Base-by-base conservation (phyloP, 1,284 basidiomycete genomes). In the Ceratobasidium papillatum region DNA sequence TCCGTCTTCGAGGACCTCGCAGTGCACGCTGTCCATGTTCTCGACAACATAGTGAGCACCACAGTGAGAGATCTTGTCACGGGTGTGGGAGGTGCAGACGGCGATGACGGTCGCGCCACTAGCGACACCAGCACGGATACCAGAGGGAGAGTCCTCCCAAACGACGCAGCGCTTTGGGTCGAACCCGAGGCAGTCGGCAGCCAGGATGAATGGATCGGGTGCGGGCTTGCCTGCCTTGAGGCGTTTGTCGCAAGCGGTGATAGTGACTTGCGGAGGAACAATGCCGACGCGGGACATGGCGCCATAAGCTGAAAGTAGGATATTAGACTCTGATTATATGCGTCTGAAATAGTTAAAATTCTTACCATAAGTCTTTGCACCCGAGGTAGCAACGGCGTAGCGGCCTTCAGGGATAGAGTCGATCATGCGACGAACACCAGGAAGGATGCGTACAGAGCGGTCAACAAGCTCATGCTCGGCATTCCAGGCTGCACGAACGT, bases 311-410 rank as follows among this genome's bases (percentile, higher is more conserved):
- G 65, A 22, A 76, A 73, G 77, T 62, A 68, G 45, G 36, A 11
- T 9, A 72, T 56, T 59, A 74, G 77, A 51, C 75, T 73, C 68
- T 49, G 30, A 22, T 61, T 56, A 5, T 45, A 62, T 62, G 64
- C 74, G 76, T 34, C 25, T 76, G 34, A 79, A 72, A 76, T 71
- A 77, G 17, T 75, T 59, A 34, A 68, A 27, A 62, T 30, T 82
- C 86, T 65, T 77, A 87, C 87, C 87, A 75, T 92, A 92, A 0
- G 90, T 92, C 80, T 89, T 90, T 0, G 92, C 91, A 8, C 91
- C 91, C 0, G 90, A 92, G 0, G 92, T 93, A 1, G 91, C 91
- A 30, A 93, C 90, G 11, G 91, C 91, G 78, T 90, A 93, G 58
- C 85, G 85, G 22, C 87, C 90, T 72, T 85, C 82, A 9, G 92